Base-by-base conservation (phyloP, 345 rosid species). In the Rubroshorea leprosula region DNA sequence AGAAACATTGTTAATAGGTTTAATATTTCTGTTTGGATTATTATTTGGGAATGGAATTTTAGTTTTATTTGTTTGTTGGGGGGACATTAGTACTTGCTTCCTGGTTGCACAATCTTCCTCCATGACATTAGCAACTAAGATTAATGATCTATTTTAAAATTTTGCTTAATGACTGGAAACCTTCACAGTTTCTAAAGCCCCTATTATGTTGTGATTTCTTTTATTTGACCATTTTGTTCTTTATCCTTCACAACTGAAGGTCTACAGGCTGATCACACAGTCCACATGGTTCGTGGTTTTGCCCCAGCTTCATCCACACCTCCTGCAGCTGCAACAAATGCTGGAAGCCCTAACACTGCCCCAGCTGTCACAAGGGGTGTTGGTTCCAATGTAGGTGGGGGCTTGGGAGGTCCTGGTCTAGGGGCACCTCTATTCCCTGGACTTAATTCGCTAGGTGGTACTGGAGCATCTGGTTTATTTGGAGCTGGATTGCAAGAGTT, bases 211-310 rank as follows among this genome's bases (percentile, higher is more conserved):
- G n/a, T n/a, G n/a, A n/a, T n/a, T n/a, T n/a, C n/a, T n/a, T 18
- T 27, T 19, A 19, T 31, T 52, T 14, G 50, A 53, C 57, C n/a
- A 49, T 57, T 49, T 49, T 27, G 50, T 14, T 44, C 47, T 41
- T 41, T n/a, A 49, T 2, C 55, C 19, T 57, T 63, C 6, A 18
- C 29, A 44, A 43, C 5, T 69, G 23, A 66, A 91, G 98, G 98
- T 65, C 50, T 91, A 82, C 91, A 83, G 80, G 94, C 86, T 66
- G 96, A 91, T 78, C 98, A 91, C 56, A 82, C 94, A 17, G 73
- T 91, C 45, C 98, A 91, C 76, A 79, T 91, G 92, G 98, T 88
- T 61, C 79, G 91, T 51, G 92, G 96, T 50, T 79, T 72, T 61
- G 75, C 82, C 8, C 78, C 81, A 20, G 57, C 83, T 66, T 70